phyloP scores from a whole-genome alignment of 306 rosid species.

The Acacia melanoxylon region DNA sequence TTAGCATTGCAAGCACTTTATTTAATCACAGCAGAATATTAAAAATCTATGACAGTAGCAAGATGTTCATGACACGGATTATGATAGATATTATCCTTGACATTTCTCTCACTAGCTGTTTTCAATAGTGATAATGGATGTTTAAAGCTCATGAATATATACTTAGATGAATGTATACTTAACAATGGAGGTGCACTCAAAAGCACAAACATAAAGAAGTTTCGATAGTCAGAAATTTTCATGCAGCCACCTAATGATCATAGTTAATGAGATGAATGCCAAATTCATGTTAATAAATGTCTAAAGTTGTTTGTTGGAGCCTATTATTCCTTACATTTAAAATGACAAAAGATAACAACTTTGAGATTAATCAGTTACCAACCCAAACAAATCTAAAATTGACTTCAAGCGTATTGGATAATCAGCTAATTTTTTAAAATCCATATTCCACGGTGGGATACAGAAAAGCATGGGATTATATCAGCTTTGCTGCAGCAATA shows the following conservation, averaged over 20 bases:
- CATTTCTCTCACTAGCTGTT: not conserved
- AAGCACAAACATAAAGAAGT: not conserved
- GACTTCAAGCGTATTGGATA: not conserved
- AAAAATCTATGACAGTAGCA: not conserved
- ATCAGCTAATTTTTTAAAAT: not conserved
- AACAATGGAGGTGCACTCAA: not conserved
- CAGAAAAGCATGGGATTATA: not conserved
- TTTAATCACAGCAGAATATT: not conserved
- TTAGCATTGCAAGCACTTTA: not conserved
- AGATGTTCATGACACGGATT: not conserved
- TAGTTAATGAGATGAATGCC: not conserved
- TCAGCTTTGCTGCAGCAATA: not conserved
- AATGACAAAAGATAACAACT: not conserved
- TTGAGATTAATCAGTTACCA: not conserved
- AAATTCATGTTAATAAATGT: no score
- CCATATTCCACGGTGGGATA: not conserved
- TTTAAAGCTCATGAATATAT: not conserved
- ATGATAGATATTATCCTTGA: conserved; percentile 1
- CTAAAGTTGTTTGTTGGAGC: not conserved
- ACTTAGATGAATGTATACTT: conserved; percentile 1
- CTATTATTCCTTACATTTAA: not conserved
- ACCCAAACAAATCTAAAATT: not conserved
- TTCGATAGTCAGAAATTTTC: not conserved
- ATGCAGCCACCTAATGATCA: conserved; percentile 6
- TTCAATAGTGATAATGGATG: not conserved